Percentiles rank a stretch among this genome's conserved stretches.
Conservation (phyloP, 768 basidiomycete species). For the Russula sp. region DNA sequence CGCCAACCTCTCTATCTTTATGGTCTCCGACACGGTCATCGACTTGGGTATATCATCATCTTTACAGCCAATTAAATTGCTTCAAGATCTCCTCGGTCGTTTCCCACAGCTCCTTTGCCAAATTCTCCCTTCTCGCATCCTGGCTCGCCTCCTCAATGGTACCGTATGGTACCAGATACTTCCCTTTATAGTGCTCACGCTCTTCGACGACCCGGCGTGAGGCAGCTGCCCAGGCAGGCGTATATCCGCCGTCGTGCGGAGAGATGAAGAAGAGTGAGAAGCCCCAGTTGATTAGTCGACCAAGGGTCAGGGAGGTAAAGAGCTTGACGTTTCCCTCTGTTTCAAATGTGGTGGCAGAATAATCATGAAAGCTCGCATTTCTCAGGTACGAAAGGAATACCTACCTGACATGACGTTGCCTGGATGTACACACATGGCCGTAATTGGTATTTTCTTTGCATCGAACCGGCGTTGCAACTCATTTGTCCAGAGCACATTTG, state of each 20-base stretch:
- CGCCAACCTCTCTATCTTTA: background rate
- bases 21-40: background rate
- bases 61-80: slow-evolving; percentile 8
- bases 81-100: slow-evolving; percentile 28
- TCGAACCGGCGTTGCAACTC: slow-evolving; percentile 44
- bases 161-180: slow-evolving; percentile 33
- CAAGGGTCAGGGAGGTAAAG: slow-evolving; percentile 12
- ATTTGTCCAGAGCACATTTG: slow-evolving; percentile 41
- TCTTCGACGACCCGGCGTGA: slow-evolving; percentile 30
- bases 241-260: slow-evolving; percentile 32
- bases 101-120: slow-evolving; percentile 35
- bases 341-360: background rate
- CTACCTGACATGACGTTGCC: slow-evolving; percentile 35
- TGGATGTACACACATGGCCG: slow-evolving; percentile 36
- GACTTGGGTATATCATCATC: background rate
- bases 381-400: background rate
- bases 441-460: slow-evolving; percentile 32
- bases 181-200: slow-evolving; percentile 31
- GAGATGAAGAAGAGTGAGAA: slow-evolving; percentile 25
- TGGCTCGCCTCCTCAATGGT: slow-evolving; percentile 26
- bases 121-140: slow-evolving; percentile 28
- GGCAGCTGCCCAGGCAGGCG: slow-evolving; percentile 36
- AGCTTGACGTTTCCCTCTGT: slow-evolving; percentile 21
- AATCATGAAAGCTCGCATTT: background rate
- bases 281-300: slow-evolving; percentile 10